Conservation (phyloP, 2,329 filamentous ascomycete genomes). For the Chaetomium sp. region DNA sequence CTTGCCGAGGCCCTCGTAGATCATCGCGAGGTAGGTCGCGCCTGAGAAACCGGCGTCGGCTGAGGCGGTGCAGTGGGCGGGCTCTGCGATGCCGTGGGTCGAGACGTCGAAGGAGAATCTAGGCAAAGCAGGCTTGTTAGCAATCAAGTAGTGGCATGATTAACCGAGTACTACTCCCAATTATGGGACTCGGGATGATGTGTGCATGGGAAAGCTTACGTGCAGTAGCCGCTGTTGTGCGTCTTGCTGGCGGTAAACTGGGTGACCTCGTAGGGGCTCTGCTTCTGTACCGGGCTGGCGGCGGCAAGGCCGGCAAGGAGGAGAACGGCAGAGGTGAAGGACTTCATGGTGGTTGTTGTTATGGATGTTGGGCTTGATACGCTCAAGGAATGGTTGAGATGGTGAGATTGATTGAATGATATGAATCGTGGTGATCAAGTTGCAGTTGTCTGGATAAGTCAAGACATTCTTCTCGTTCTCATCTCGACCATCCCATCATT, state of each 20-base stretch:
- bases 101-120: slow-evolving; percentile 3
- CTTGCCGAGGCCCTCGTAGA: slow-evolving; percentile 4
- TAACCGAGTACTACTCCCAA: background rate
- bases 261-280: background rate
- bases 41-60: slow-evolving; percentile 3
- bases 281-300: background rate
- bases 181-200: background rate
- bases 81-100: background rate
- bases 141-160: background rate
- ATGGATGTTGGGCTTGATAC: background rate
- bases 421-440: background rate
- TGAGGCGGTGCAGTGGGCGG: background rate
- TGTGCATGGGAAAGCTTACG: background rate
- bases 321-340: background rate
- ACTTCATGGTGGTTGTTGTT: background rate
- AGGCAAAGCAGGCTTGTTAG: background rate
- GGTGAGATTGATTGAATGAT: background rate
- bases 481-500: background rate
- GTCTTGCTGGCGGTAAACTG: background rate
- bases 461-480: no score
- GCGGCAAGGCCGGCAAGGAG: slow-evolving; percentile 1
- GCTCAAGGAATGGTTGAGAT: background rate
- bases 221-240: slow-evolving; percentile 1
- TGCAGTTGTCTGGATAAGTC: background rate
- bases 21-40: slow-evolving; percentile 1